A percentile compares a stretch with the other conserved stretches of the same genome.
Conservation (phyloP, 352 stramenopile species). For the Phytophthora citrophthora region DNA sequence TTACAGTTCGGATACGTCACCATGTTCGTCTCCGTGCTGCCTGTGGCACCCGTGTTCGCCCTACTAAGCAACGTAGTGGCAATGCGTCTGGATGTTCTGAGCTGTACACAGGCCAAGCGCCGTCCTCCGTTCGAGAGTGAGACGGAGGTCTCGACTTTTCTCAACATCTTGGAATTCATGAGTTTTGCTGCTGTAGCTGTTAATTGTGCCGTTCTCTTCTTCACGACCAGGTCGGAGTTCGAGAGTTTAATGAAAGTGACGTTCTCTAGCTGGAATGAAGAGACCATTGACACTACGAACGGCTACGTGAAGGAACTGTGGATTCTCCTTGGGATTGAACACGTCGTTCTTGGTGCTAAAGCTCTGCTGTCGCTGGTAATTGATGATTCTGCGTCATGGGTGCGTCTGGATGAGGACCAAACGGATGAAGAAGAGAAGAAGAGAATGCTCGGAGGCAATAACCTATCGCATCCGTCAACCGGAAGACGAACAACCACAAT, state of each 20-base stretch:
- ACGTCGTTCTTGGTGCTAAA: conserved; percentile 70
- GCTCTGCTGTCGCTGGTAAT: conserved; percentile 70
- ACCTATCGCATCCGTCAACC: neutral
- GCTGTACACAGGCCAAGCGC: conserved; percentile 75
- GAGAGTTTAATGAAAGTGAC: conserved; percentile 53
- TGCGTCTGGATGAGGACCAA: conserved; percentile 72
- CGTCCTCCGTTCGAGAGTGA: conserved; percentile 80
- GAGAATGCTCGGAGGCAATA: conserved; percentile 20
- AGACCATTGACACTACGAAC: conserved; percentile 6
- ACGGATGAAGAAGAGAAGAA: conserved; percentile 53
- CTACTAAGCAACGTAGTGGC: conserved; percentile 90
- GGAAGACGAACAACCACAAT: neutral
- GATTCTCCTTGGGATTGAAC: conserved; percentile 67
- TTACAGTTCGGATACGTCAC: conserved; percentile 95
- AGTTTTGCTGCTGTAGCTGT: conserved; percentile 87
- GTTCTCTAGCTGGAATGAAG: conserved; percentile 15
- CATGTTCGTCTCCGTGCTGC: conserved; percentile 94
- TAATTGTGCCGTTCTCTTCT: conserved; percentile 80
- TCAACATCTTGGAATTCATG: conserved; percentile 91
- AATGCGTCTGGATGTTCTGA: conserved; percentile 85
- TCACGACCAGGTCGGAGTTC: conserved; percentile 69
- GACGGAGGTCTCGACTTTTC: conserved; percentile 92
- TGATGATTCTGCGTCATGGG: conserved; percentile 74
- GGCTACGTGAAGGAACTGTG: conserved; percentile 66
- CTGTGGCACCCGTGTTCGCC: conserved; percentile 87